Conservation (phyloP, 75 land plant species). For the Pinus albicaulis region DNA sequence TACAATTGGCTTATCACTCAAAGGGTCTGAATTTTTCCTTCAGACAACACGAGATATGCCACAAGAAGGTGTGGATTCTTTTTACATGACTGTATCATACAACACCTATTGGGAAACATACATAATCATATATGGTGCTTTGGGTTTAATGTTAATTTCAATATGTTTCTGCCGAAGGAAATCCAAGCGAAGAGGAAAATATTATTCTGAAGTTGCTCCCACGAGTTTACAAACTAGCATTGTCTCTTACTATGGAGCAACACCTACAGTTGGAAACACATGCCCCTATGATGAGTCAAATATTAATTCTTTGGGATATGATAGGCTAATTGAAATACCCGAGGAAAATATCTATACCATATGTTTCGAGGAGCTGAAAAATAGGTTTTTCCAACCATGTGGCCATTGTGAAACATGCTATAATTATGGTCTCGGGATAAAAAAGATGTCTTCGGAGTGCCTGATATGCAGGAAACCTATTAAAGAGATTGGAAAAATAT, state of each 20-base stretch:
- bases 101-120: slow-evolving; percentile 21
- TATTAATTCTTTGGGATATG: not conserved
- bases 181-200: not conserved
- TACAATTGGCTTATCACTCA: slow-evolving; percentile 11
- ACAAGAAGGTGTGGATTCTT: slow-evolving; percentile 27
- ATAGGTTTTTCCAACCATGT: slow-evolving; percentile 32
- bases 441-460: too few species aligned
- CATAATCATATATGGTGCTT: slow-evolving; percentile 14
- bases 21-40: slow-evolving; percentile 5
- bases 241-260: not conserved
- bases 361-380: slow-evolving; percentile 33
- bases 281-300: not conserved
- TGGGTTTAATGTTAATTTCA: slow-evolving; percentile 4
- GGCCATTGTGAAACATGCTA: slow-evolving; percentile 36
- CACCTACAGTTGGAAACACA: not conserved
- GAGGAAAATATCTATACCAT: slow-evolving; percentile 34
- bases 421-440: slow-evolving; percentile 8
- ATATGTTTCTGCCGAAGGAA: not conserved
- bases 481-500: too few species aligned
- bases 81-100: slow-evolving; percentile 21
- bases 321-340: slow-evolving; percentile 1
- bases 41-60: slow-evolving; percentile 22
- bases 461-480: too few species aligned
- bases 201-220: not conserved
- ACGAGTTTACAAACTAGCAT: not conserved